These are phyloP conservation scores for Stagonosporopsis rhizophila DNA, from an alignment of 2,329 filamentous ascomycete species.

Conservation along the genomic window DNA sequence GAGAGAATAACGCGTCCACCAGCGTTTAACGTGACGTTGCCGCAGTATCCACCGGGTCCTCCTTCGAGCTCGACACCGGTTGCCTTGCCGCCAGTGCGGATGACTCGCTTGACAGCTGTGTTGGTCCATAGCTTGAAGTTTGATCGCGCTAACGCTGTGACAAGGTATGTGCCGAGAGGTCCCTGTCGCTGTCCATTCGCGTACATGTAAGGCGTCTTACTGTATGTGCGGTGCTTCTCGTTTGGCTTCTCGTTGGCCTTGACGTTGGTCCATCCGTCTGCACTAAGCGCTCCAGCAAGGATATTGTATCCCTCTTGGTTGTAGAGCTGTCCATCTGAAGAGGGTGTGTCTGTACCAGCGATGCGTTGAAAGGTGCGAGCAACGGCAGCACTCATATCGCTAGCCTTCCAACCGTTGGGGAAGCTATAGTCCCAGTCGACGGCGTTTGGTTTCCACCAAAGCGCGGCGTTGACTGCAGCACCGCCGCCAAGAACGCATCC, in stretches of 20 bases:
- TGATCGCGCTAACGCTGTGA: conserved; percentile 62
- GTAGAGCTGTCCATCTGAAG: conserved; percentile 70
- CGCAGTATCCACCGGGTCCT: conserved; percentile 65
- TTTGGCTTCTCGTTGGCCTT: conserved; percentile 66
- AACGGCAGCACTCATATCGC: conserved; percentile 66
- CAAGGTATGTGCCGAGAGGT: conserved; percentile 74
- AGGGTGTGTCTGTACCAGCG: conserved; percentile 71
- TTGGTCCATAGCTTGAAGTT: conserved; percentile 74
- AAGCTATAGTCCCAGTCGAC: conserved; percentile 76
- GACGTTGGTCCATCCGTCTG: conserved; percentile 69
- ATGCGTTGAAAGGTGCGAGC: conserved; percentile 72
- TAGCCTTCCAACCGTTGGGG: conserved; percentile 72
- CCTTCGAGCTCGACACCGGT: conserved; percentile 74
- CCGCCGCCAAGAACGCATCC: conserved; percentile 75
- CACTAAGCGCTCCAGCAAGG: conserved; percentile 64
- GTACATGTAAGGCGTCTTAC: conserved; percentile 72
- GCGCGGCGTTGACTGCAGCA: conserved; percentile 70
- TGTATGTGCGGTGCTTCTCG: conserved; percentile 70
- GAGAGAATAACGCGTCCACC: conserved; percentile 71
- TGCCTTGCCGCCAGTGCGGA: conserved; percentile 67
- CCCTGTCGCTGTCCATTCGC: conserved; percentile 70
- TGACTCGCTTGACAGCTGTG: conserved; percentile 71
- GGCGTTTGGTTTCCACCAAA: conserved; percentile 72
- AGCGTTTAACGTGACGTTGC: conserved; percentile 66
- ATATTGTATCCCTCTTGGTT: conserved; percentile 71